Conservation (phyloP, 176 grass and related monocot genomes). For the Paspalum notatum region DNA sequence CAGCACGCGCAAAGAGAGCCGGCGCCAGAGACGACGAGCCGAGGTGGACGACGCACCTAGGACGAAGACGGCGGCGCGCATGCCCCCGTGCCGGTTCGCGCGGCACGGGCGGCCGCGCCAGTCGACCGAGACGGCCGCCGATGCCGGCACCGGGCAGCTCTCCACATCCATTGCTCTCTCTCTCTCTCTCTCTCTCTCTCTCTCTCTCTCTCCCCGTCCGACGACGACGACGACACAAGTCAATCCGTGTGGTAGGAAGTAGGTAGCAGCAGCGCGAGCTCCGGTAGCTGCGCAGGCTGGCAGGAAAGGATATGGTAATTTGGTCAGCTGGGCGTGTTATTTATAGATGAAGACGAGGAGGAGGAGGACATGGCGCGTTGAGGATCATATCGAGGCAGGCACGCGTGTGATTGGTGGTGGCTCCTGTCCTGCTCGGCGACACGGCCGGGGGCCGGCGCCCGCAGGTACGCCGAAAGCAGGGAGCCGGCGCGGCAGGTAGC, state of each 20-base stretch:
- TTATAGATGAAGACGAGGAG: constrained; percentile 7
- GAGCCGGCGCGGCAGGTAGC: constrained; percentile 1
- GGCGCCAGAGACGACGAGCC: too few species aligned
- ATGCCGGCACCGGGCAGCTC: constrained; percentile 37
- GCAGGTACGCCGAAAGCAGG: constrained; percentile 30
- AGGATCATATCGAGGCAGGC: neutral
- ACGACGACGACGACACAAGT: constrained; percentile 18
- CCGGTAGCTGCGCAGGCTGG: constrained; percentile 6
- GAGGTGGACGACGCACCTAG: constrained; percentile 47
- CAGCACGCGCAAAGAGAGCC: too few species aligned
- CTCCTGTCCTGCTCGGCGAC: neutral
- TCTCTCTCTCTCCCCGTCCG: neutral
- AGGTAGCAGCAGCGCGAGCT: constrained; percentile 7
- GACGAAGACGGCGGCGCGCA: constrained; percentile 91
- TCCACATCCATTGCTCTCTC: constrained; percentile 52
- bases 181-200: neutral
- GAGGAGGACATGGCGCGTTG: neutral
- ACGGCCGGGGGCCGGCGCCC: neutral
- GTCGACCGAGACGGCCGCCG: constrained; percentile 63
- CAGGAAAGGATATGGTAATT: neutral
- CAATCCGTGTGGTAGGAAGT: constrained; percentile 2
- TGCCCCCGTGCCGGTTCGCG: constrained; percentile 68
- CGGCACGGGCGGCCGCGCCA: constrained; percentile 80
- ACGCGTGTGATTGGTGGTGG: neutral
- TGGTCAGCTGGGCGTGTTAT: constrained; percentile 14